phyloP scores from a whole-genome alignment of 129 eudicot genomes.

The Chrysanthemum seticuspe region DNA sequence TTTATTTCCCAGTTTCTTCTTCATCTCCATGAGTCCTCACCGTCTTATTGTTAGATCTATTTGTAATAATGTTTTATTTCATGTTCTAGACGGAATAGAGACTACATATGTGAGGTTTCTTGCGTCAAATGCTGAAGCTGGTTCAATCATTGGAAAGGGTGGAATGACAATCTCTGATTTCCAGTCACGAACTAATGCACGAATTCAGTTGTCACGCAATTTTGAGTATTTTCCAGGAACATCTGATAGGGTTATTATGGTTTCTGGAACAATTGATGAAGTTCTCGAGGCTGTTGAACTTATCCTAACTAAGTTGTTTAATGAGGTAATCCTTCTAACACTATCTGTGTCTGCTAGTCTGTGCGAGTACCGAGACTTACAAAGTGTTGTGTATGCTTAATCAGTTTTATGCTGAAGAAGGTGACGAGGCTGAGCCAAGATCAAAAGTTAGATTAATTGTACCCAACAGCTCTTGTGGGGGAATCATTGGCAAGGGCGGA shows the following conservation, averaged over 20 bases:
- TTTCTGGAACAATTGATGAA: conserved; percentile 76
- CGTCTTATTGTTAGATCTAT: not conserved
- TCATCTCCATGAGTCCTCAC: not conserved
- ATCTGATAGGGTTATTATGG: conserved; percentile 83
- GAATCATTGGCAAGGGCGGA: conserved; percentile 95
- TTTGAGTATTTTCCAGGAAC: conserved; percentile 95
- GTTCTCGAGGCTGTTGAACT: conserved; percentile 82
- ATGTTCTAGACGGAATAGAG: conserved; percentile 30
- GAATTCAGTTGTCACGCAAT: conserved; percentile 94
- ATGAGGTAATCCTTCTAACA: conserved; percentile 56
- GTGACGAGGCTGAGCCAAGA: conserved; percentile 65
- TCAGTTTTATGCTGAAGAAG: conserved; percentile 81
- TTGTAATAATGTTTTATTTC: conserved; percentile 1
- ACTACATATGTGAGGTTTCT: conserved; percentile 80
- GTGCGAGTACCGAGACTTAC: not conserved
- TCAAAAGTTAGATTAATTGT: conserved; percentile 83
- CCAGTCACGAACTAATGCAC: conserved; percentile 86
- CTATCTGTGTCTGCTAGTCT: not conserved
- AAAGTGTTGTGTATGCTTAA: not conserved
- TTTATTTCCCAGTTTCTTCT: not conserved
- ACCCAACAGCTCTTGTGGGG: conserved; percentile 93
- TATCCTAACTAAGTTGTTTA: conserved; percentile 66
- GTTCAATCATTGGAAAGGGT: conserved; percentile 94
- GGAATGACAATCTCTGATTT: conserved; percentile 85
- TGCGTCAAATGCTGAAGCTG: conserved; percentile 95